These are phyloP conservation scores for Apophysomyces ossiformis DNA, from an alignment of 371 early-diverging fungal genomes.

Conservation along the genomic window DNA sequence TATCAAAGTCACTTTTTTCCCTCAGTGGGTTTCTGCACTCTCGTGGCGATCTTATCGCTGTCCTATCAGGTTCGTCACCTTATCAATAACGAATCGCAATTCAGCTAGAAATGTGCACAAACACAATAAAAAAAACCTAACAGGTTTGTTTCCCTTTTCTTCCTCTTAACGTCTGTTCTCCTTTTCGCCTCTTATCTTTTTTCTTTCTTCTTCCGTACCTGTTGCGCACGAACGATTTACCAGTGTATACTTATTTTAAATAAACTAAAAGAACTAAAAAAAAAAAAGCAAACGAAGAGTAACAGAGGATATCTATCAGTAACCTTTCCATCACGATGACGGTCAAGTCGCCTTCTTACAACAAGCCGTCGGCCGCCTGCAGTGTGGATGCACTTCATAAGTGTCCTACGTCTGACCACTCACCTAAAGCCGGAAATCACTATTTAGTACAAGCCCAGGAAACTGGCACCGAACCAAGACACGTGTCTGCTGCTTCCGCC, in stretches of 20 bases:
- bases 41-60: neutral
- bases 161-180: neutral
- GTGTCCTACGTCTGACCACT: slow-evolving; percentile 39
- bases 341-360: slow-evolving; percentile 57
- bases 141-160: neutral
- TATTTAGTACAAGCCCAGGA: slow-evolving; percentile 31
- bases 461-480: slow-evolving; percentile 50
- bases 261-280: too few species aligned
- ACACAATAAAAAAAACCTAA: neutral
- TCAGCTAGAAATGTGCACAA: slow-evolving; percentile 1
- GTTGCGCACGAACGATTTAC: neutral
- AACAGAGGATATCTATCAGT: neutral
- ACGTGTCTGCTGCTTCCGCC: slow-evolving; percentile 45
- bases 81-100: slow-evolving; percentile 3
- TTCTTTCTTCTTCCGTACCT: neutral
- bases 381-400: slow-evolving; percentile 60
- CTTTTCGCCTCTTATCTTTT: neutral
- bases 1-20: neutral
- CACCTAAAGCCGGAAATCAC: neutral
- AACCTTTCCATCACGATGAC: slow-evolving; percentile 35
- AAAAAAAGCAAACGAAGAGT: neutral
- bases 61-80: neutral
- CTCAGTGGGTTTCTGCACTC: neutral
- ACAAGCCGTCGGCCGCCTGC: slow-evolving; percentile 55
- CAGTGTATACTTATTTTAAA: too few species aligned